These are phyloP conservation scores for Fusarium sp. DNA, from an alignment of 2,329 filamentous ascomycete genomes.

Conservation along the genomic window DNA sequence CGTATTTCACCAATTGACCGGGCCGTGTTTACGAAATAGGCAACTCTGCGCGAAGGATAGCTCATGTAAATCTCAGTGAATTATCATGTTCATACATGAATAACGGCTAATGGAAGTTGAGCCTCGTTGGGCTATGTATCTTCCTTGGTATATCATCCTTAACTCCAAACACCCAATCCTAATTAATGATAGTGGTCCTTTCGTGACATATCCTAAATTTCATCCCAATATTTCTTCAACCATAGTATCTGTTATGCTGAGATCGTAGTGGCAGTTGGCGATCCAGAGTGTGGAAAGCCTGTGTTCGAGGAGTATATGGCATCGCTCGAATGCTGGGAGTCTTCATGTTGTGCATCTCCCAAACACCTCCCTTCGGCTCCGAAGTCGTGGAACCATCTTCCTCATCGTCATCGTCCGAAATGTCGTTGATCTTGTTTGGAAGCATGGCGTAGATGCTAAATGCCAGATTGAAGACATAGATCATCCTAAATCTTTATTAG, in stretches of 20 bases:
- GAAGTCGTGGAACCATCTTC: conserved; percentile 53
- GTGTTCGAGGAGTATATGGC: conserved; percentile 74
- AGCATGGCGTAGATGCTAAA: conserved; percentile 69
- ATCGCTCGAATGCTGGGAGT: conserved; percentile 48
- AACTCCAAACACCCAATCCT: conserved; percentile 40
- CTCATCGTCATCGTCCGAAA: conserved; percentile 56
- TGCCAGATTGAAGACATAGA: conserved; percentile 70
- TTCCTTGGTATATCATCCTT: conserved; percentile 36
- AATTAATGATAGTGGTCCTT: conserved; percentile 25
- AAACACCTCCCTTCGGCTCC: conserved; percentile 58
- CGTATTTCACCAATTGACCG: conserved; percentile 3
- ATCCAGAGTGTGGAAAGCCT: conserved; percentile 74
- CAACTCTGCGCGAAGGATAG: conserved; percentile 7
- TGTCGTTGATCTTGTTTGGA: conserved; percentile 66
- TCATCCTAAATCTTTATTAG: conserved; percentile 55
- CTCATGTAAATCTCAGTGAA: not conserved
- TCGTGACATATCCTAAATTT: not conserved
- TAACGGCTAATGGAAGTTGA: conserved; percentile 7
- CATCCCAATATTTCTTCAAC: conserved; percentile 1
- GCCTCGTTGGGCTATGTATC: conserved; percentile 17
- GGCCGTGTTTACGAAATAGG: conserved; percentile 9
- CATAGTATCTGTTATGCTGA: conserved; percentile 41
- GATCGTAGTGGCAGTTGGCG: conserved; percentile 65
- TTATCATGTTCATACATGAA: not conserved
- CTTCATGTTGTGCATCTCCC: conserved; percentile 69